phyloP scores from a whole-genome alignment of 2,329 filamentous ascomycete genomes.

The Fusarium buharicum region DNA sequence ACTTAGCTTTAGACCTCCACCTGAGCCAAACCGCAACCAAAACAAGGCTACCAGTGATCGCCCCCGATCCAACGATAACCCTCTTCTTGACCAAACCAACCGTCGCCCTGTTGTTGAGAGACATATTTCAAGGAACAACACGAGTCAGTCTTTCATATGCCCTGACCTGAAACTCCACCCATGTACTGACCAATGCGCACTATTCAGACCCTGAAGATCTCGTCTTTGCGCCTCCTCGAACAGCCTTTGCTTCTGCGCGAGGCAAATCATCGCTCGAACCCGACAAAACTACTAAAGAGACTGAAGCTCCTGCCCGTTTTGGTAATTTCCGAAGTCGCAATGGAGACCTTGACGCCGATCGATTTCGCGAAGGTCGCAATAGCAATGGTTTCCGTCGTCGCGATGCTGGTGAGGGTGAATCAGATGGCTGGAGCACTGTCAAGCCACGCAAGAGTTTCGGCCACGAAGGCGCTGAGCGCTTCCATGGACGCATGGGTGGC shows the following conservation, averaged over 20 bases:
- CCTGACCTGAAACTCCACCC: not conserved
- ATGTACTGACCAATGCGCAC: constrained; percentile 29
- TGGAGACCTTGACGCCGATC: constrained; percentile 62
- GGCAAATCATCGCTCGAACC: constrained; percentile 62
- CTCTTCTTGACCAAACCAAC: constrained; percentile 60
- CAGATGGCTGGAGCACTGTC: constrained; percentile 78
- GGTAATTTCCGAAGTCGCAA: constrained; percentile 64
- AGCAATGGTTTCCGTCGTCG: constrained; percentile 62
- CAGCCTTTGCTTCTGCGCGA: constrained; percentile 82
- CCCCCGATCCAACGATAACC: constrained; percentile 56
- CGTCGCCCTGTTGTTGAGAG: constrained; percentile 64
- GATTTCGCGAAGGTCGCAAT: constrained; percentile 62
- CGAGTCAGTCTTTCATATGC: constrained; percentile 58
- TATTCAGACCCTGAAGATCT: constrained; percentile 77
- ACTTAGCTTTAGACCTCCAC: constrained; percentile 53
- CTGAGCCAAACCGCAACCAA: constrained; percentile 59
- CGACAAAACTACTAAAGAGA: constrained; percentile 64
- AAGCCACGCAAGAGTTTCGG: constrained; percentile 80
- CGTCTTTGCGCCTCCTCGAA: constrained; percentile 85
- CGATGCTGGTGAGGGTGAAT: constrained; percentile 67
- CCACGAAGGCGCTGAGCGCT: constrained; percentile 76
- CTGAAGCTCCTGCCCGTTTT: constrained; percentile 67
- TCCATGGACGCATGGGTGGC: constrained; percentile 72
- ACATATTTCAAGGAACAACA: constrained; percentile 65
- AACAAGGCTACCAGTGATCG: constrained; percentile 58